A percentile compares a stretch with the other conserved stretches of the same genome.
These are phyloP conservation scores for Penicillium macrosclerotiorum DNA, from an alignment of 495 filamentous ascomycete genomes.

Conservation along the genomic window DNA sequence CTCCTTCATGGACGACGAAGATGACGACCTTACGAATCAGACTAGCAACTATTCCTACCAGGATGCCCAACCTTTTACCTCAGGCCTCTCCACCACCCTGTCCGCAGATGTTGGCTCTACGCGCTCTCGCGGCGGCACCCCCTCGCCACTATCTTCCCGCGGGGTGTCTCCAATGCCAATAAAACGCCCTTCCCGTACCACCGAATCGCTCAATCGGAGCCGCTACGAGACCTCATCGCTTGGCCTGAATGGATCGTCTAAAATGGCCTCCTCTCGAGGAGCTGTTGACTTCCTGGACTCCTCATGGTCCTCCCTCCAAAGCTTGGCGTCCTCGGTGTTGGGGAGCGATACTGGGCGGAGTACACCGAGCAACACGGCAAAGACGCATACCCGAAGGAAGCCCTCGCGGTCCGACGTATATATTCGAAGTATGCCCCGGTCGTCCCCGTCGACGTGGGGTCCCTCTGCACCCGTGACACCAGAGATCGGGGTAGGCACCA, in stretches of 20 bases:
- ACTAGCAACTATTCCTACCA: slow-evolving; percentile 15
- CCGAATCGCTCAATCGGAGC: slow-evolving; percentile 21
- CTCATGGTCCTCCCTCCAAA: slow-evolving; percentile 55
- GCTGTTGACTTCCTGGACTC: slow-evolving; percentile 47
- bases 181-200: slow-evolving; percentile 43
- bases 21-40: slow-evolving; percentile 17
- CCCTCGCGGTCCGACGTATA: slow-evolving; percentile 44
- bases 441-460: slow-evolving; percentile 51
- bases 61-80: slow-evolving; percentile 30
- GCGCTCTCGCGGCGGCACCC: slow-evolving; percentile 40
- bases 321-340: slow-evolving; percentile 51
- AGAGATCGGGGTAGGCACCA: slow-evolving; percentile 51
- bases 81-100: slow-evolving; percentile 31
- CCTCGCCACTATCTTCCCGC: slow-evolving; percentile 44
- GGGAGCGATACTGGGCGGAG: slow-evolving; percentile 43
- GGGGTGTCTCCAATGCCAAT: slow-evolving; percentile 48
- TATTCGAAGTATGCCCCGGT: slow-evolving; percentile 37
- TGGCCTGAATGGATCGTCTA: slow-evolving; percentile 27
- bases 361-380: slow-evolving; percentile 27
- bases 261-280: slow-evolving; percentile 32
- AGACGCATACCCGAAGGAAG: slow-evolving; percentile 38
- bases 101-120: slow-evolving; percentile 25
- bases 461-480: slow-evolving; percentile 42
- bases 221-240: slow-evolving; percentile 27
- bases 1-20: slow-evolving; percentile 40